Percentiles rank a stretch among this genome's conserved stretches.
These are phyloP conservation scores for Aspergillus pseudoterreus DNA, from an alignment of 2,329 filamentous ascomycete species.

Conservation along the genomic window DNA sequence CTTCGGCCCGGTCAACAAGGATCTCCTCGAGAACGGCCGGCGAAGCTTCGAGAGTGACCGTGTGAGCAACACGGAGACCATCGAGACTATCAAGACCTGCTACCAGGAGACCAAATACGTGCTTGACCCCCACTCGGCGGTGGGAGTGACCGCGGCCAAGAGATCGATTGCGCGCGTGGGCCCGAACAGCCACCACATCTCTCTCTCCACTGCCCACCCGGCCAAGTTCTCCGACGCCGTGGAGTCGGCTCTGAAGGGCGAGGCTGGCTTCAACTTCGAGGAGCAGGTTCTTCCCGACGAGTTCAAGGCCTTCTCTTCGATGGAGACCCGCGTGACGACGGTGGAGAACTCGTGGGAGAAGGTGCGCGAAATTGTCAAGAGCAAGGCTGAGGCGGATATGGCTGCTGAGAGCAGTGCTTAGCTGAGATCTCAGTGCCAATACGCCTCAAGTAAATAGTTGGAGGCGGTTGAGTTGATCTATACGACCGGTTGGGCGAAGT, in stretches of 20 bases:
- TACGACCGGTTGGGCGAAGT: no score
- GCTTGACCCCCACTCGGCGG: constrained; percentile 87
- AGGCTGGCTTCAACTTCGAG: constrained; percentile 71
- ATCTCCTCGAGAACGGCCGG: constrained; percentile 49
- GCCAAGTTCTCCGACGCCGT: constrained; percentile 91
- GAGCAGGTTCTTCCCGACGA: constrained; percentile 71
- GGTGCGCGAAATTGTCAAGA: constrained; percentile 71
- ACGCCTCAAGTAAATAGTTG: no score
- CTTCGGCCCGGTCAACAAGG: constrained; percentile 19
- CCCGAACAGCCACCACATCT: constrained; percentile 63
- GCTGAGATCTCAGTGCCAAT: no score
- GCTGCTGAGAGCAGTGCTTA: constrained; percentile 21
- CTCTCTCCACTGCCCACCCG: constrained; percentile 89
- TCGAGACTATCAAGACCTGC: constrained; percentile 60
- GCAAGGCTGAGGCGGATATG: constrained; percentile 58
- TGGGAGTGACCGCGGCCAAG: constrained; percentile 73
- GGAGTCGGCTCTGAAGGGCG: constrained; percentile 67
- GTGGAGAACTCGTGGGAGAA: constrained; percentile 57
- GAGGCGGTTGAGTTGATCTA: no score
- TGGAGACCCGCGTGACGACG: constrained; percentile 69
- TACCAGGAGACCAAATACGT: constrained; percentile 66
- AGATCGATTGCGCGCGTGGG: constrained; percentile 59
- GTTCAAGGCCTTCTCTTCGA: constrained; percentile 73
- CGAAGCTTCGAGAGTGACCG: constrained; percentile 70
- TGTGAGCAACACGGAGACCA: constrained; percentile 61